Base-by-base conservation (phyloP, 73 alveolate species). In the Stentor roeselii region DNA sequence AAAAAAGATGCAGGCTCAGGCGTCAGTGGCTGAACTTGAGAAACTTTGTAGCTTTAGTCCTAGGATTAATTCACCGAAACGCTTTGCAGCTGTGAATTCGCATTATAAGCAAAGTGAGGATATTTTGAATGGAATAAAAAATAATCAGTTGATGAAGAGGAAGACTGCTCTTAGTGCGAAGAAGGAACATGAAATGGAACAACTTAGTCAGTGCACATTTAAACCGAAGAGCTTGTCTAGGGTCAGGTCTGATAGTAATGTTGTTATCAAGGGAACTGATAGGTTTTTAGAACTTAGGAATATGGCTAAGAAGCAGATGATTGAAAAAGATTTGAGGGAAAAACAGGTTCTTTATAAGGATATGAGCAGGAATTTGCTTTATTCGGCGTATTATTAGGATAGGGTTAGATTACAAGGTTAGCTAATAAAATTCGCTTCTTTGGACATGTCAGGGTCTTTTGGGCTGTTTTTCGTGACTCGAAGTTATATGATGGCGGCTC, bases 381-480 rank as follows among this genome's bases (percentile, higher is more conserved):
- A 50, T 50, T 50, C 67, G 6, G 30, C 67, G 21, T 50, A 50
- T 50, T 67, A 21, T 34, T 67, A 67, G 14, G 21, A 21, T 30
- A 32, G 21, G 27, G 34, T 76, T 41, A 76, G 36, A 76, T 35
- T 0, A 76, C 84, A 0, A 76, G 84, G 39, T 76, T 76, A 2
- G 67, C 84, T 38, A 76, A 76, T 36, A 76, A 39, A 31, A 76
- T 15, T 37, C 84, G 42, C 67, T 76, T 76, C 59, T 76, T 76
- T 0, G 84, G 84, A 2, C 84, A 39, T 1, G 60, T 41, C 84
- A 76, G n/a, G 30, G 67, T 76, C 67, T 76, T 76, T 34, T 76
- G 74, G 11, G 84, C 84, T 37, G 39, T 38, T 76, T 76, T 76
- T 34, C 84, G 32, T 15, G 36, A 15, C 37, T 76, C 40, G 1